Percentiles rank a stretch among this genome's conserved stretches.
Evolutionary conservation across 306 rosid genomes (phyloP).

Genomic region (Aeschynomene evenia): DNA sequence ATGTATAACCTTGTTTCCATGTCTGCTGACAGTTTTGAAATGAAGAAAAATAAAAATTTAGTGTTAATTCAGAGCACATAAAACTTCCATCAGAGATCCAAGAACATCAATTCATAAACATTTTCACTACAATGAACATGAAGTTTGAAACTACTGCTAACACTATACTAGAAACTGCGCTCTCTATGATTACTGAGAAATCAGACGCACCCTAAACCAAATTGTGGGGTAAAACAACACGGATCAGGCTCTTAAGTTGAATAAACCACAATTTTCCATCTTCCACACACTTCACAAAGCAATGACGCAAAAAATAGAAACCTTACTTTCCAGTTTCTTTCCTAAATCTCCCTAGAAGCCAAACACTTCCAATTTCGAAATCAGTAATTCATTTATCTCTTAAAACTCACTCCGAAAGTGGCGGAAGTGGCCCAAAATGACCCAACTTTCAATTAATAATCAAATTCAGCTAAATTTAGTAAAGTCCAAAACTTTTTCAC

Average conservation of each 20-base stretch:
- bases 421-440: slow-evolving; percentile 17
- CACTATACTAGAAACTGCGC: not conserved
- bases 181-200: not conserved
- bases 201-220: not conserved
- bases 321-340: not conserved
- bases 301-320: slow-evolving; percentile 8
- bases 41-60: not conserved
- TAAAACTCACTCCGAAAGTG: not conserved
- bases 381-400: not conserved
- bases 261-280: not conserved
- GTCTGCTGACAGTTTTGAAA: slow-evolving; percentile 44
- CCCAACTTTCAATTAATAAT: slow-evolving; percentile 24
- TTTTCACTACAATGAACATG: not conserved
- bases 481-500: slow-evolving; percentile 7
- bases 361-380: slow-evolving; percentile 30
- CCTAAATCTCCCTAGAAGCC: slow-evolving; percentile 7
- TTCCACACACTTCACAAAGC: slow-evolving; percentile 7
- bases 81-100: slow-evolving; percentile 6
- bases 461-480: slow-evolving; percentile 27
- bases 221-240: not conserved
- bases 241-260: slow-evolving; percentile 18
- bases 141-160: not conserved
- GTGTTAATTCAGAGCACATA: not conserved
- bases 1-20: slow-evolving; percentile 46
- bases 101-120: slow-evolving; percentile 27